Conservation (phyloP, 495 filamentous ascomycete genomes). For the Eremomyces bilateralis region DNA sequence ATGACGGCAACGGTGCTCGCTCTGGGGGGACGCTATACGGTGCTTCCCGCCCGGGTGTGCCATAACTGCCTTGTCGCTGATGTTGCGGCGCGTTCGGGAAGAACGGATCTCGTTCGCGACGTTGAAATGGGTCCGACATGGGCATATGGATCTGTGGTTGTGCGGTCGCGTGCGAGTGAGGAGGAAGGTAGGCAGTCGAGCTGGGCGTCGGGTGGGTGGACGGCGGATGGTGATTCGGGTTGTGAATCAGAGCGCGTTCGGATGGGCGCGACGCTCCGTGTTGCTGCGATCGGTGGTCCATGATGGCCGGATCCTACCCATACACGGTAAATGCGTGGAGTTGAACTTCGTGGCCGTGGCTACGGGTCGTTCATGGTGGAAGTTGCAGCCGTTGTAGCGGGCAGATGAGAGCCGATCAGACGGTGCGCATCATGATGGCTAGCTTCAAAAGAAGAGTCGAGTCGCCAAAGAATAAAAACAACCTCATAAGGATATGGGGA, state of each 20-base stretch:
- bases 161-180: conserved; percentile 13
- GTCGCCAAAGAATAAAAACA: too few relatives aligned
- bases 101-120: conserved; percentile 17
- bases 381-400: too few relatives aligned
- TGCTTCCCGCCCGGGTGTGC: too few relatives aligned
- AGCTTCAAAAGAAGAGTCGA: too few relatives aligned
- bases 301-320: conserved; percentile 8
- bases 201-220: conserved; percentile 7
- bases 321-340: too few relatives aligned
- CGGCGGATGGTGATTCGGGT: conserved; percentile 14
- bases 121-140: conserved; percentile 19
- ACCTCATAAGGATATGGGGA: too few relatives aligned
- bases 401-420: too few relatives aligned
- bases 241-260: conserved; percentile 16
- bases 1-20: too few relatives aligned
- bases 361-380: too few relatives aligned
- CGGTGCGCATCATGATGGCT: too few relatives aligned
- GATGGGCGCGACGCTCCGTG: conserved; percentile 12
- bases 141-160: conserved; percentile 18
- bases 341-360: too few relatives aligned
- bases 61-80: conserved; percentile 15
- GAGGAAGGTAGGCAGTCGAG: conserved; percentile 8
- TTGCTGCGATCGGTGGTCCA: conserved; percentile 16
- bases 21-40: too few relatives aligned
- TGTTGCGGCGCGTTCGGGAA: conserved; percentile 9